phyloP scores from a whole-genome alignment of 2,329 filamentous ascomycete species.

The Chrysoporthe austroafricana region DNA sequence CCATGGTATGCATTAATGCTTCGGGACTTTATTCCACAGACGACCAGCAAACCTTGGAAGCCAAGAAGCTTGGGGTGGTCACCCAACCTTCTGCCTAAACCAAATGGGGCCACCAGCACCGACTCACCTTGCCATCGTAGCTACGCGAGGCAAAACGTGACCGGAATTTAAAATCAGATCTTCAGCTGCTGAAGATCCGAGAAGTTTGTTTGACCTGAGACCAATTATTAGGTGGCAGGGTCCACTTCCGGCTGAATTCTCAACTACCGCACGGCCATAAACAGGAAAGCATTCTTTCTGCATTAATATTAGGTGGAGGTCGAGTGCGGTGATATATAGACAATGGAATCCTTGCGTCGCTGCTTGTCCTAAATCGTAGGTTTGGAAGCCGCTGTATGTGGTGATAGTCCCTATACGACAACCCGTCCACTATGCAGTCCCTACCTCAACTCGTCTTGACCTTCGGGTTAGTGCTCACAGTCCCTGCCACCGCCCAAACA shows the following conservation, averaged over 20 bases:
- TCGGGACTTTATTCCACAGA: too few relatives aligned
- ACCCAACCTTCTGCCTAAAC: conserved; percentile 19
- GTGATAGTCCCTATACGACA: not conserved
- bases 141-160: conserved; percentile 6
- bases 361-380: not conserved
- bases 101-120: conserved; percentile 27
- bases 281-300: not conserved
- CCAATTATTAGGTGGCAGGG: not conserved
- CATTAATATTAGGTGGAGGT: not conserved
- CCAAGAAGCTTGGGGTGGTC: conserved; percentile 1
- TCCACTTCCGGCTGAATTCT: not conserved
- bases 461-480: conserved; percentile 49
- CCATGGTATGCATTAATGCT: not conserved
- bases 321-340: not conserved
- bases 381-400: not conserved
- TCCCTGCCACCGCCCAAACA: conserved; percentile 51
- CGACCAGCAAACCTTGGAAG: not conserved
- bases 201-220: not conserved
- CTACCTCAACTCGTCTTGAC: not conserved
- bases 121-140: not conserved
- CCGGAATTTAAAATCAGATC: conserved; percentile 6
- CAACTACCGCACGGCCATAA: not conserved
- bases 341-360: not conserved
- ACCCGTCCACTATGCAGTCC: not conserved
- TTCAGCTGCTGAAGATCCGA: not conserved